These are phyloP conservation scores for Pestalotiopsis sp. DNA, from an alignment of 2,329 filamentous ascomycete species.

Conservation along the genomic window DNA sequence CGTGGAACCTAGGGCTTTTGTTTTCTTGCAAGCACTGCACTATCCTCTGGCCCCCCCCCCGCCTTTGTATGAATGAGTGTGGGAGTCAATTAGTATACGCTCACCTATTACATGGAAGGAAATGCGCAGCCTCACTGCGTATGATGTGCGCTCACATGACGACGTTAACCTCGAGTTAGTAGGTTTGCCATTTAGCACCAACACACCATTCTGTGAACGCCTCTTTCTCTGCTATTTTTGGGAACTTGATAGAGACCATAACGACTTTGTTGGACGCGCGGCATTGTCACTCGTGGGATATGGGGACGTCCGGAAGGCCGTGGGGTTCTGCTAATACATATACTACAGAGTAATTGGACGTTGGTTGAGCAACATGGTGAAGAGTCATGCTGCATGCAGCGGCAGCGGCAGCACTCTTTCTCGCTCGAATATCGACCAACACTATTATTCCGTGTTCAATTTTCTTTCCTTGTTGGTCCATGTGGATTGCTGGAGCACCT, in stretches of 20 bases:
- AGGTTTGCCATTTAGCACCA: background rate
- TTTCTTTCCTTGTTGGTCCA: too few species aligned
- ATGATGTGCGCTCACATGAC: background rate
- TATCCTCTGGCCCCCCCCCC: background rate
- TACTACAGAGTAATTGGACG: background rate
- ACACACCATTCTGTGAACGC: background rate
- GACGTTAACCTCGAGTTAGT: background rate
- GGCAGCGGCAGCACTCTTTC: too few species aligned
- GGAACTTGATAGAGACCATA: background rate
- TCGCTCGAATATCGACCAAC: too few species aligned
- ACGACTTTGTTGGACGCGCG: background rate
- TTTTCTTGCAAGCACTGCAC: background rate
- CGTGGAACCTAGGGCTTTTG: background rate
- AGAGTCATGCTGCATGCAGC: background rate
- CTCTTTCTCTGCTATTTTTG: background rate
- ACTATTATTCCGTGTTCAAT: too few species aligned
- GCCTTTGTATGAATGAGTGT: background rate
- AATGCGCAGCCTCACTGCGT: background rate
- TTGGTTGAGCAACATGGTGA: background rate
- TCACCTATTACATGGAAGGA: background rate
- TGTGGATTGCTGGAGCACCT: too few species aligned
- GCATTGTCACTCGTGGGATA: background rate
- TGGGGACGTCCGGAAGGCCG: background rate
- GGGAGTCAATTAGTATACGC: background rate
- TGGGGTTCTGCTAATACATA: background rate